These are phyloP conservation scores for Grosmannia huntii DNA, from an alignment of 2,329 filamentous ascomycete genomes.

Conservation along the genomic window DNA sequence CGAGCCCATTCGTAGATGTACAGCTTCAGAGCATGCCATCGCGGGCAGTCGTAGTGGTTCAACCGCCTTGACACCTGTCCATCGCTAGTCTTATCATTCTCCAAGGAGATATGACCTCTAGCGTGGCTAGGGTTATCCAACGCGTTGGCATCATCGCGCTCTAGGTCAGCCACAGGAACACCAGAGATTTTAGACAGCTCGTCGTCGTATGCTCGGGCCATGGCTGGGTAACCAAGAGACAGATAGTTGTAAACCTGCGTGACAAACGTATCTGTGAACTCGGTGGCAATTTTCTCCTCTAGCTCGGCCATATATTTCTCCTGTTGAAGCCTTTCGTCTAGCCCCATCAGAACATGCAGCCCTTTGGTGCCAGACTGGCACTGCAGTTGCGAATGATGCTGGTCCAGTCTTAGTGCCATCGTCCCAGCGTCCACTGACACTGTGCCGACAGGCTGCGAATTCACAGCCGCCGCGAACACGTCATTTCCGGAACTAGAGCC, in stretches of 20 bases:
- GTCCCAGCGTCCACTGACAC: constrained; percentile 9
- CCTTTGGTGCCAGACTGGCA: constrained; percentile 21
- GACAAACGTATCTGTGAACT: constrained; percentile 75
- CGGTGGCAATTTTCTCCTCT: constrained; percentile 41
- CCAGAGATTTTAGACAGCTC: constrained; percentile 74
- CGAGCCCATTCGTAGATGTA: constrained; percentile 87
- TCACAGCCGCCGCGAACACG: not conserved
- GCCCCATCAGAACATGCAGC: constrained; percentile 33
- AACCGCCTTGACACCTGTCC: not conserved
- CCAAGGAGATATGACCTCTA: constrained; percentile 65
- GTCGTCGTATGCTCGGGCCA: constrained; percentile 70
- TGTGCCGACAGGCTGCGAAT: constrained; percentile 7
- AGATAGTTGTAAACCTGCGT: constrained; percentile 97
- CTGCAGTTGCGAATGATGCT: constrained; percentile 10
- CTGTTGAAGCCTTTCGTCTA: constrained; percentile 36
- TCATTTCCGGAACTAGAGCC: not conserved
- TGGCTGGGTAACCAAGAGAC: constrained; percentile 78
- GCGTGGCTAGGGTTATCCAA: constrained; percentile 29
- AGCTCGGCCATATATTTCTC: constrained; percentile 37
- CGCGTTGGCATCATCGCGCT: constrained; percentile 52
- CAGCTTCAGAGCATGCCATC: constrained; percentile 71
- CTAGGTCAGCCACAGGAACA: constrained; percentile 55
- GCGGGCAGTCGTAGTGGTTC: constrained; percentile 43
- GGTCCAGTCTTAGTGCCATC: not conserved
- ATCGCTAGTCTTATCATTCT: constrained; percentile 24